Conservation (phyloP, 495 filamentous ascomycete genomes). For the Xylaria castorea region DNA sequence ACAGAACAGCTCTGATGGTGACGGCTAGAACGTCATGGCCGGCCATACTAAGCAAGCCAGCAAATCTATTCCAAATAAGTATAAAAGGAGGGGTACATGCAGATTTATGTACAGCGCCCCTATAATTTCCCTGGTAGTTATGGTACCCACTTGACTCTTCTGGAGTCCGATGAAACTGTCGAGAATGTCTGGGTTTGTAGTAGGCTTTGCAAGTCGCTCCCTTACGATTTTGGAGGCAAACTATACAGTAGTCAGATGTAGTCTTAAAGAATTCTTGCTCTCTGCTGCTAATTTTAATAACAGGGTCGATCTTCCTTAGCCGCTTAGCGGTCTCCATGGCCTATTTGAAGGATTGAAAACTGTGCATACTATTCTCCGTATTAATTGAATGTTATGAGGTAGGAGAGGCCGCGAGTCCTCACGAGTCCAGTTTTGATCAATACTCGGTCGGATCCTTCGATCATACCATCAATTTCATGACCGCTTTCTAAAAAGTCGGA, state of each 20-base stretch:
- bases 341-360: not conserved
- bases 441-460: not conserved
- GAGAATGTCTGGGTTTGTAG: not conserved
- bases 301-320: not conserved
- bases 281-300: not conserved
- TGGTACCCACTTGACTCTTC: not conserved
- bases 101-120: slow-evolving; percentile 4
- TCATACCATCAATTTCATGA: not conserved
- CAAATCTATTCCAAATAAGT: not conserved
- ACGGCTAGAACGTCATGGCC: slow-evolving; percentile 12
- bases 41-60: not conserved
- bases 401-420: not conserved
- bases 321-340: not conserved
- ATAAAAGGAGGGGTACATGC: not conserved
- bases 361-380: not conserved
- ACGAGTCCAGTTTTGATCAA: not conserved
- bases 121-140: not conserved
- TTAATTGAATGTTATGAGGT: not conserved
- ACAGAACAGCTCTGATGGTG: not conserved
- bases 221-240: not conserved
- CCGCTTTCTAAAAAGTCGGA: slow-evolving; percentile 62
- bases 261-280: not conserved
- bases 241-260: not conserved
- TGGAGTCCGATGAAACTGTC: not conserved
- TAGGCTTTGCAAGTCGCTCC: not conserved